Evolutionary conservation across 805 yeast species (phyloP).

Genomic region (Ogataea glucozyma): DNA sequence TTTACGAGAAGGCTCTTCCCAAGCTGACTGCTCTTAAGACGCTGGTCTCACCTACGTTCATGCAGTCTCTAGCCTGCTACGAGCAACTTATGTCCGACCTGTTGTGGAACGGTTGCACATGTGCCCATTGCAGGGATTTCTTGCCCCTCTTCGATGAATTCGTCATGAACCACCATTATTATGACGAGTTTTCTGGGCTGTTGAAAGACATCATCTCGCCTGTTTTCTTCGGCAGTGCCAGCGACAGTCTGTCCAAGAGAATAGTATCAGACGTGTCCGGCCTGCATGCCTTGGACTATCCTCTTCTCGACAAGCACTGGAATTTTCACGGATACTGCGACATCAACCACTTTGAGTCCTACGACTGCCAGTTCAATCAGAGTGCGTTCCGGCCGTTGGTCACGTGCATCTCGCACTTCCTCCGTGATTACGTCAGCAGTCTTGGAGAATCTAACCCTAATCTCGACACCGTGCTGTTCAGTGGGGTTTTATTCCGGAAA

Average conservation of each 20-base stretch:
- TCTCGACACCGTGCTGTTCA: constrained; percentile 36
- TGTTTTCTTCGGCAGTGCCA: constrained; percentile 53
- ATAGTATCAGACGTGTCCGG: constrained; percentile 22
- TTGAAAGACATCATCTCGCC: constrained; percentile 64
- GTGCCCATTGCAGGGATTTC: constrained; percentile 51
- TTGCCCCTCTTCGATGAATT: constrained; percentile 58
- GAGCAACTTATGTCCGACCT: constrained; percentile 70
- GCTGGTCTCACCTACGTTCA: constrained; percentile 57
- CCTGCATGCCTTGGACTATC: constrained; percentile 31
- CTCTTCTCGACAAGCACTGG: constrained; percentile 44
- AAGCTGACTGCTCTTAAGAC: constrained; percentile 41
- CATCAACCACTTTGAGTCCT: constrained; percentile 41
- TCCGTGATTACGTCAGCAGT: constrained; percentile 42
- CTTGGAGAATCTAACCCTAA: constrained; percentile 37
- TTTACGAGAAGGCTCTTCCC: constrained; percentile 53
- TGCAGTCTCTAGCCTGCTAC: constrained; percentile 63
- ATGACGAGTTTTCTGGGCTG: constrained; percentile 43
- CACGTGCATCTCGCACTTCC: constrained; percentile 48
- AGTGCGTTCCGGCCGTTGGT: constrained; percentile 43
- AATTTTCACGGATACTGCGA: constrained; percentile 48
- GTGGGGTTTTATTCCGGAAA: constrained; percentile 44
- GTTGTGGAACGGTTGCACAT: constrained; percentile 77
- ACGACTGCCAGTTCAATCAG: constrained; percentile 46
- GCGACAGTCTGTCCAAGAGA: constrained; percentile 44
- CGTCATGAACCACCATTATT: constrained; percentile 64